These are phyloP conservation scores for Trematosphaeria pertusa DNA, from an alignment of 2,329 filamentous ascomycete species.

Conservation along the genomic window DNA sequence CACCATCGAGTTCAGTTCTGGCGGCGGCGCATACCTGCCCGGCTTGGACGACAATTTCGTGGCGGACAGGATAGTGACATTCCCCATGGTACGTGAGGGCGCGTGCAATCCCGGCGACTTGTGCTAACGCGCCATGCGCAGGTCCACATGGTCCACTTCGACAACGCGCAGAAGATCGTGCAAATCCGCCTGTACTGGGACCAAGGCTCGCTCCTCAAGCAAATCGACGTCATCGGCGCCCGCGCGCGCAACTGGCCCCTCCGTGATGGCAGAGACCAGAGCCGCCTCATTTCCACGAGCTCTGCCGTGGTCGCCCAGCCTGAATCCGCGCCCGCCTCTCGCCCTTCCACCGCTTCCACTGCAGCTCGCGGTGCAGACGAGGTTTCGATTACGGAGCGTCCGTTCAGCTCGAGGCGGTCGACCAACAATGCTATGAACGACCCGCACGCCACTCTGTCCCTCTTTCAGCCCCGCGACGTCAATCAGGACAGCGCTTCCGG, in stretches of 20 bases:
- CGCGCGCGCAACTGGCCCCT: constrained; percentile 95
- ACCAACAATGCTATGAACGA: constrained; percentile 51
- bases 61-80: constrained; percentile 76
- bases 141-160: constrained; percentile 84
- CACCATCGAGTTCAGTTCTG: constrained; percentile 78
- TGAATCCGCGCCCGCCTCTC: constrained; percentile 37
- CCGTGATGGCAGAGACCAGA: constrained; percentile 82
- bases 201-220: constrained; percentile 89
- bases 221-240: constrained; percentile 91
- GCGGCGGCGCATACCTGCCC: constrained; percentile 86
- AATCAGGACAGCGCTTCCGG: constrained; percentile 59
- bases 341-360: constrained; percentile 44
- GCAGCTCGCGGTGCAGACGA: constrained; percentile 40
- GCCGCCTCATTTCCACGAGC: constrained; percentile 73
- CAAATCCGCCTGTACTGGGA: constrained; percentile 95
- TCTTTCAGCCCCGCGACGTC: constrained; percentile 75
- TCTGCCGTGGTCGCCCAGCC: constrained; percentile 51
- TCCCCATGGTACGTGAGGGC: constrained; percentile 73
- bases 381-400: constrained; percentile 45
- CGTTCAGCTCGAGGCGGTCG: constrained; percentile 46
- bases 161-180: constrained; percentile 76
- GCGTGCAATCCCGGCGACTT: neutral
- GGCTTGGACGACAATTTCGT: constrained; percentile 94
- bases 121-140: constrained; percentile 25
- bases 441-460: constrained; percentile 71